Percentiles rank a stretch among this genome's conserved stretches.
Evolutionary conservation across 1,284 basidiomycete genomes (phyloP).

Genomic region (Psilocybe mexicana): DNA sequence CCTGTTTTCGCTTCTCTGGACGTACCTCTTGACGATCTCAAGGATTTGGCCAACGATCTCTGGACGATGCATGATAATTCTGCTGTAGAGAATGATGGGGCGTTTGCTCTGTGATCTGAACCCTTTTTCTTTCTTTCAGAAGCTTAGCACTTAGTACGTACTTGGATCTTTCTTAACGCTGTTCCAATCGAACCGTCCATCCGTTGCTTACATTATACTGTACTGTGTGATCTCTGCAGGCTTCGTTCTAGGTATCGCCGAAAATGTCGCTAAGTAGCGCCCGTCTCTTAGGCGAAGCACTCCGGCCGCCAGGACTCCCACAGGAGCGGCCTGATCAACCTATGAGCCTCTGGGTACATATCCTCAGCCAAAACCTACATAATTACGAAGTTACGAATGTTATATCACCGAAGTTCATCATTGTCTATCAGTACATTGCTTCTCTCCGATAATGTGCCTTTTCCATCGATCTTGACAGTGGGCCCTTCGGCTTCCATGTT

Average conservation of each 20-base stretch:
- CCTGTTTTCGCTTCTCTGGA: slow-evolving; percentile 32
- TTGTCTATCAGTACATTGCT: neutral
- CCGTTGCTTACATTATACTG: neutral
- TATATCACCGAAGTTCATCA: slow-evolving; percentile 10
- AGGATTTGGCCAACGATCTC: slow-evolving; percentile 49
- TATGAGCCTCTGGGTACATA: too few species aligned
- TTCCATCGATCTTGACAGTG: too few species aligned
- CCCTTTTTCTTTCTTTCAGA: neutral
- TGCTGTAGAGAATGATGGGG: slow-evolving; percentile 29
- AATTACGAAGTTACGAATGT: neutral
- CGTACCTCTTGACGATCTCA: slow-evolving; percentile 49
- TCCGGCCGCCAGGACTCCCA: neutral
- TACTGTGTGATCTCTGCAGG: too few species aligned
- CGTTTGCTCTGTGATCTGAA: neutral
- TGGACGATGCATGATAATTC: slow-evolving; percentile 53
- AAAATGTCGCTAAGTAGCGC: neutral
- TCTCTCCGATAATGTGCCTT: slow-evolving; percentile 13
- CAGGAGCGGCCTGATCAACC: neutral
- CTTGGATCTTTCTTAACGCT: neutral
- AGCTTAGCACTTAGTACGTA: neutral
- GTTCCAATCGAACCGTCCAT: too few species aligned
- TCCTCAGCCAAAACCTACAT: neutral
- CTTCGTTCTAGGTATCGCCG: neutral
- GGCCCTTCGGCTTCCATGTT: too few species aligned
- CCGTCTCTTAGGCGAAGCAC: neutral